These are phyloP conservation scores for Hyparrhenia diplandra DNA, from an alignment of 176 grass and related monocot genomes.

Conservation along the genomic window DNA sequence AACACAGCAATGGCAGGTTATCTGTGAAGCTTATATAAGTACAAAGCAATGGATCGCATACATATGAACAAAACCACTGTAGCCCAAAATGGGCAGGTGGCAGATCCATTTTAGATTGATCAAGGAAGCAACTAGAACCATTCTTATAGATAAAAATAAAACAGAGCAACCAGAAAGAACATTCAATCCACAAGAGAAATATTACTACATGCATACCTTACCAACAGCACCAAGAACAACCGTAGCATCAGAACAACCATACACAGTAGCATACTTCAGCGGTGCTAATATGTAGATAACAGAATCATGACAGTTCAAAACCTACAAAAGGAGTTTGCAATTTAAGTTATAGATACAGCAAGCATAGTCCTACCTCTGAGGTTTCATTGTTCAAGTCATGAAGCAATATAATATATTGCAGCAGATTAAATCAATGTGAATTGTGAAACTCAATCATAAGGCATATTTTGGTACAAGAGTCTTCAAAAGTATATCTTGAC, in stretches of 20 bases:
- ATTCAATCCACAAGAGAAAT: neutral
- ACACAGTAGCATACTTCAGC: slow-evolving; percentile 67
- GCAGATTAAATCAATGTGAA: neutral
- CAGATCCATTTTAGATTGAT: neutral
- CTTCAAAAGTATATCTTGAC: neutral
- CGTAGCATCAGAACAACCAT: slow-evolving; percentile 77
- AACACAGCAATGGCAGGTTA: neutral
- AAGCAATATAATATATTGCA: neutral
- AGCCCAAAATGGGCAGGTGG: neutral
- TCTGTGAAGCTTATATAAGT: neutral
- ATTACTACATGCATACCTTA: slow-evolving; percentile 52
- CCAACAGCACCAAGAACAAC: slow-evolving; percentile 77
- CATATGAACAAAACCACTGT: neutral
- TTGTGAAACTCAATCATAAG: neutral
- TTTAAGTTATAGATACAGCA: neutral
- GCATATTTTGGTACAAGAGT: neutral
- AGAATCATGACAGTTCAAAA: slow-evolving; percentile 98
- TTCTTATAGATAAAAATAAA: neutral
- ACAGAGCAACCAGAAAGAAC: neutral
- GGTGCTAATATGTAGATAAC: slow-evolving; percentile 96
- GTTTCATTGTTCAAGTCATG: slow-evolving; percentile 4
- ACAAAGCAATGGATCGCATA: neutral
- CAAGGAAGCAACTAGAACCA: neutral
- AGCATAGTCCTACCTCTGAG: neutral
- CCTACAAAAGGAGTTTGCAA: slow-evolving; percentile 42